These are phyloP conservation scores for Pseudopithomyces maydicus DNA, from an alignment of 2,329 filamentous ascomycete genomes.

Conservation along the genomic window DNA sequence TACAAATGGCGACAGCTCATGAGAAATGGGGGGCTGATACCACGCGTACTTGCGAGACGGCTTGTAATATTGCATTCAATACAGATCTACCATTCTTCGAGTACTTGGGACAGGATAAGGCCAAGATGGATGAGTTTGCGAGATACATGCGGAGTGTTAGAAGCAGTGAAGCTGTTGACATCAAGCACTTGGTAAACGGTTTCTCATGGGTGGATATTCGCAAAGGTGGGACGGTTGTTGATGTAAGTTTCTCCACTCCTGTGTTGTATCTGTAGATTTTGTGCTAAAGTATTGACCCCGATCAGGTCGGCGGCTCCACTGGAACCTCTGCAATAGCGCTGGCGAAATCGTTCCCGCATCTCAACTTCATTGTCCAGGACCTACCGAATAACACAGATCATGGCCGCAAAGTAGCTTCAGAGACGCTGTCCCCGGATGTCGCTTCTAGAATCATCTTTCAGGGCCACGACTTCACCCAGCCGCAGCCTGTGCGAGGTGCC, in stretches of 20 bases:
- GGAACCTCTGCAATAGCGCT: slow-evolving; percentile 4
- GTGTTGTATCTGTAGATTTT: no score
- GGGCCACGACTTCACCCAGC: slow-evolving; percentile 11
- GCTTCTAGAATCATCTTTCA: slow-evolving; percentile 9
- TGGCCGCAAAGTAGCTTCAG: slow-evolving; percentile 3
- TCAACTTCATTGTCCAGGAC: slow-evolving; percentile 8
- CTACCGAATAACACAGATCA: neutral
- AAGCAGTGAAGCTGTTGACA: slow-evolving; percentile 2
- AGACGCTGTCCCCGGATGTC: neutral
- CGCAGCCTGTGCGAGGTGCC: slow-evolving; percentile 15
- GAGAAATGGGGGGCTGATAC: slow-evolving; percentile 2
- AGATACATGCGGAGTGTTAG: slow-evolving; percentile 10
- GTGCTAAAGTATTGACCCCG: no score
- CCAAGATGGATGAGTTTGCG: slow-evolving; percentile 5
- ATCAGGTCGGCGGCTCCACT: no score
- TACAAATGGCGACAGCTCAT: slow-evolving; percentile 1
- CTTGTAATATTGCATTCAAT: slow-evolving; percentile 9
- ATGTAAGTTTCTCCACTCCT: slow-evolving; percentile 4
- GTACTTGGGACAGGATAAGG: neutral
- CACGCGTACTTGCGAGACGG: slow-evolving; percentile 2
- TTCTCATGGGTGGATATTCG: slow-evolving; percentile 7
- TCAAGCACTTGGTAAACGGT: slow-evolving; percentile 4
- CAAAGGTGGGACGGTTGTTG: slow-evolving; percentile 5
- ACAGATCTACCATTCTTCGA: slow-evolving; percentile 12
- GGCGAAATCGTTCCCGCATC: neutral